A percentile compares a stretch with the other conserved stretches of the same genome.
Conservation (phyloP, 2,329 filamentous ascomycete species). For the Epichloe typhina region DNA sequence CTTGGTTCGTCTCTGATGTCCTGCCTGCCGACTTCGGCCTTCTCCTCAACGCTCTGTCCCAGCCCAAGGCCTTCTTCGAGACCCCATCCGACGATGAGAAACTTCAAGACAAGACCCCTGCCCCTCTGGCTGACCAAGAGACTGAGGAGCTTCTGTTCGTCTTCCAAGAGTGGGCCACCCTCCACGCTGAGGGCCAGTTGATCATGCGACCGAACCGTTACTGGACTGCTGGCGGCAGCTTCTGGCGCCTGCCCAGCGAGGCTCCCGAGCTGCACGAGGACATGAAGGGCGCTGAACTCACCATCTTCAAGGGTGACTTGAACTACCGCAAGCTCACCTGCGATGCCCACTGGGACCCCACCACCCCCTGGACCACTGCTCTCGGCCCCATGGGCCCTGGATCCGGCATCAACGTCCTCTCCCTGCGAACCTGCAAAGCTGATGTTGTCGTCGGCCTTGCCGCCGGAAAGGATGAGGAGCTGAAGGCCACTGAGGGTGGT, state of each 20-base stretch:
- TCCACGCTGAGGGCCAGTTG: slow-evolving; percentile 75
- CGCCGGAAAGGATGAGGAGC: slow-evolving; percentile 67
- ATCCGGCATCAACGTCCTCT: slow-evolving; percentile 73
- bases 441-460: slow-evolving; percentile 88
- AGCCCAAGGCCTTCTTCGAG: slow-evolving; percentile 68
- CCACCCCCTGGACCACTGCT: slow-evolving; percentile 72
- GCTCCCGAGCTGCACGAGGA: slow-evolving; percentile 61
- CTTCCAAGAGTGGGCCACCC: slow-evolving; percentile 66
- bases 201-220: slow-evolving; percentile 74
- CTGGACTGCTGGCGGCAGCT: slow-evolving; percentile 82
- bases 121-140: slow-evolving; percentile 54
- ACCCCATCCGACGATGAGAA: slow-evolving; percentile 55
- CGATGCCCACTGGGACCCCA: slow-evolving; percentile 72
- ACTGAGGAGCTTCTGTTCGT: slow-evolving; percentile 56
- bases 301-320: slow-evolving; percentile 93
- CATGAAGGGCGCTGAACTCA: slow-evolving; percentile 68
- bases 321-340: slow-evolving; percentile 90
- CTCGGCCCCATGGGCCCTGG: slow-evolving; percentile 73
- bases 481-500: slow-evolving; percentile 54
- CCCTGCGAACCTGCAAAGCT: slow-evolving; percentile 89
- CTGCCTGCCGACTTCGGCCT: slow-evolving; percentile 72
- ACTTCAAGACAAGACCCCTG: slow-evolving; percentile 41
- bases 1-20: slow-evolving; percentile 97
- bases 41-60: slow-evolving; percentile 68
- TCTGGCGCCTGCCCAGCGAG: slow-evolving; percentile 67